Percentiles rank a stretch among this genome's conserved stretches.
These are phyloP conservation scores for Wallacemonas sp. DNA, from an alignment of 208 protist species.

Conservation along the genomic window DNA sequence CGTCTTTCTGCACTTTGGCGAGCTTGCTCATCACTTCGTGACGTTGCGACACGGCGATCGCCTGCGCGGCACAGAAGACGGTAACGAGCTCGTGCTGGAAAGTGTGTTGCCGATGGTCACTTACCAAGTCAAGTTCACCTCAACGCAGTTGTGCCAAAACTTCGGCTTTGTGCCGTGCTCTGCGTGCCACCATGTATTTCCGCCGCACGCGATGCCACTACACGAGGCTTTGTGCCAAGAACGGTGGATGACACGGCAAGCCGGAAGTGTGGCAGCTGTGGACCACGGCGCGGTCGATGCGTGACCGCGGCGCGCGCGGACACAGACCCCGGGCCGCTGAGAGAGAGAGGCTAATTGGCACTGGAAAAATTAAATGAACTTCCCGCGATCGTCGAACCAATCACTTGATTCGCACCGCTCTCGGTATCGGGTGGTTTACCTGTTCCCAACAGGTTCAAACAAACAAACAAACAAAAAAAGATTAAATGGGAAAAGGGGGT, in stretches of 20 bases:
- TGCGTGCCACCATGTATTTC: constrained; percentile 33
- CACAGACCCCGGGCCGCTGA: no score
- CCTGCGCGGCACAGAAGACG: not conserved
- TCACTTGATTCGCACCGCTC: no score
- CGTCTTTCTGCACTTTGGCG: constrained; percentile 64
- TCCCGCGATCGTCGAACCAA: no score
- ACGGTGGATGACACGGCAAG: not conserved
- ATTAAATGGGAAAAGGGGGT: no score
- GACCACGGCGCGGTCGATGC: no score
- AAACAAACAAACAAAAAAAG: no score
- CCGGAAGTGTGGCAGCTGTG: no score
- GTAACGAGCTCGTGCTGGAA: not conserved
- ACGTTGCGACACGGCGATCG: constrained; percentile 21
- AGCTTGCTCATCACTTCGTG: constrained; percentile 54
- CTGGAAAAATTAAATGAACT: no score
- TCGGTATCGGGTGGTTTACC: no score
- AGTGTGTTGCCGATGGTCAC: constrained; percentile 35
- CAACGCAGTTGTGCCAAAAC: constrained; percentile 26
- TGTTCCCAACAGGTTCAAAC: no score
- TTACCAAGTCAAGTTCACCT: constrained; percentile 54
- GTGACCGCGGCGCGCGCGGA: no score
- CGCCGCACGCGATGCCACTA: constrained; percentile 13
- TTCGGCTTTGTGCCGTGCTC: constrained; percentile 40
- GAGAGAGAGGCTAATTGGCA: no score
- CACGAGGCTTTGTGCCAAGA: constrained; percentile 29